These are phyloP conservation scores for Capsicum pubescens DNA, from an alignment of 257 asterid species.

Conservation along the genomic window DNA sequence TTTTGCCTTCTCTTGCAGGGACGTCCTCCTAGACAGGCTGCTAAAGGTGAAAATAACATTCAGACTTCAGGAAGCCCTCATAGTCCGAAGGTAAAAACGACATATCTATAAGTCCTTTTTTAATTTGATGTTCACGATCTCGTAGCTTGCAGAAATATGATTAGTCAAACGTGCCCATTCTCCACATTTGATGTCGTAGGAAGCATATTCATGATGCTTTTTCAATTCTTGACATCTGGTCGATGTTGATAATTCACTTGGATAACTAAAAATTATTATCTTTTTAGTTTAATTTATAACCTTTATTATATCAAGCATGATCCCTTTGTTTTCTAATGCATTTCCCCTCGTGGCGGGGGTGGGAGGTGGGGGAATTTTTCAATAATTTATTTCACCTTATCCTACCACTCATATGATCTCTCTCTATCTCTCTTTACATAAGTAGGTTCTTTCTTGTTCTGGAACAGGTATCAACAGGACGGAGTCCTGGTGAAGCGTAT, in stretches of 20 bases:
- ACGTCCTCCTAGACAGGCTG: constrained; percentile 44
- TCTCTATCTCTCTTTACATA: not conserved
- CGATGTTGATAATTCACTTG: not conserved
- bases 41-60: constrained; percentile 48
- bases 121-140: constrained; percentile 16
- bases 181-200: not conserved
- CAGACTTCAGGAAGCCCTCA: constrained; percentile 63
- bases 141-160: constrained; percentile 15
- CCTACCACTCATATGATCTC: not conserved
- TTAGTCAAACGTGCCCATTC: not conserved
- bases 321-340: constrained; percentile 12
- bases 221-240: constrained; percentile 7
- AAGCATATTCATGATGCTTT: not conserved
- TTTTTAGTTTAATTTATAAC: constrained; percentile 7
- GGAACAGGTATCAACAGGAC: too few relatives aligned
- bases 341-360: not conserved
- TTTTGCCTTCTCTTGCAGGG: constrained; percentile 45
- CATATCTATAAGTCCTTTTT: constrained; percentile 20
- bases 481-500: too few relatives aligned
- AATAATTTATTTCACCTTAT: not conserved
- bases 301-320: not conserved
- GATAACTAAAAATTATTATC: not conserved
- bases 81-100: constrained; percentile 53
- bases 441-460: not conserved
- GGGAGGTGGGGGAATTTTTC: not conserved